Percentiles rank a stretch among this genome's conserved stretches.
These are phyloP conservation scores for Aschersonia sp. DNA, from an alignment of 2,329 filamentous ascomycete species.

Conservation along the genomic window DNA sequence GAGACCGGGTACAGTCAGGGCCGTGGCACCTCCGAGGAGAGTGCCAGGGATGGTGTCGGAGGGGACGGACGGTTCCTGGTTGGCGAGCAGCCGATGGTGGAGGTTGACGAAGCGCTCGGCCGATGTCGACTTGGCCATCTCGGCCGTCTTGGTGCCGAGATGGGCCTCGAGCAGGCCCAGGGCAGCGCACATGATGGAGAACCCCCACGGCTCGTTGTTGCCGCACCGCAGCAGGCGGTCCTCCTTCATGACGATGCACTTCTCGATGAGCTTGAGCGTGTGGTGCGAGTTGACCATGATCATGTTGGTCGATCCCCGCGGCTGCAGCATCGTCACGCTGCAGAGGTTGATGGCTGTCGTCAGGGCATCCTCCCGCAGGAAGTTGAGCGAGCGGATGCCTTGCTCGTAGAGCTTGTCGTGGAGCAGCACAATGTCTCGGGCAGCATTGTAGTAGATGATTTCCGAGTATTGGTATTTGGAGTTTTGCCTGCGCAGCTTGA, in stretches of 20 bases:
- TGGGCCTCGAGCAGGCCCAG: conserved; percentile 45
- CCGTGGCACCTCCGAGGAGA: conserved; percentile 8
- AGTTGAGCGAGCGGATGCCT: conserved; percentile 43
- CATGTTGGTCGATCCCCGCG: conserved; percentile 42
- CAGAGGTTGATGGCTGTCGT: conserved; percentile 47
- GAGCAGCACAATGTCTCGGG: conserved; percentile 46
- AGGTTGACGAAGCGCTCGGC: conserved; percentile 45
- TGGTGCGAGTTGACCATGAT: conserved; percentile 48
- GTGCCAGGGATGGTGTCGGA: conserved; percentile 13
- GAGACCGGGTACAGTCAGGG: conserved; percentile 10
- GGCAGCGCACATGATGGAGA: conserved; percentile 48
- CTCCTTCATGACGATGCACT: conserved; percentile 45
- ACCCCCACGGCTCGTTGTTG: conserved; percentile 51
- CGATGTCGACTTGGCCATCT: conserved; percentile 42
- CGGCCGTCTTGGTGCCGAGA: conserved; percentile 39
- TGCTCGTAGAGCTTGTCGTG: conserved; percentile 46
- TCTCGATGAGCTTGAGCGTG: conserved; percentile 46
- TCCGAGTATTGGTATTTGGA: conserved; percentile 49
- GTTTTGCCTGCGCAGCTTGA: conserved; percentile 43
- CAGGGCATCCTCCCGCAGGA: conserved; percentile 44
- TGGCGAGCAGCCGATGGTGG: conserved; percentile 41
- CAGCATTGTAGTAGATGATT: conserved; percentile 48
- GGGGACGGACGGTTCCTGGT: conserved; percentile 31
- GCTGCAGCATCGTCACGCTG: conserved; percentile 46
- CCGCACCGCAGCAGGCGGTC: conserved; percentile 46